A percentile compares a stretch with the other conserved stretches of the same genome.
These are phyloP conservation scores for Leccinum longicurvipes DNA, from an alignment of 768 basidiomycete genomes.

Conservation along the genomic window DNA sequence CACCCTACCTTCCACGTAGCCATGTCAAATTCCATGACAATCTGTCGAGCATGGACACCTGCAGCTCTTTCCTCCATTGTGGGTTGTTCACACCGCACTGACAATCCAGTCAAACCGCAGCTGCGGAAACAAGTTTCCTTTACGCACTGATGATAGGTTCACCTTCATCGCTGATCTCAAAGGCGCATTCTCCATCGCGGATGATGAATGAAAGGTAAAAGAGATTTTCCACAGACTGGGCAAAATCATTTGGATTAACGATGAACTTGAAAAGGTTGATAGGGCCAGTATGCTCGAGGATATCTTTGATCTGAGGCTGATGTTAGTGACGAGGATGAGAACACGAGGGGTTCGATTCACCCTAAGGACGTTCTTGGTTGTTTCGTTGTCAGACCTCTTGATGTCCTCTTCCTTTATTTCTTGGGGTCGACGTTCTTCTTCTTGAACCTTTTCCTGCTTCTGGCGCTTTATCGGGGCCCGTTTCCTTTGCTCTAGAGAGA, in stretches of 20 bases:
- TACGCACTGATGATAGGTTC: slow-evolving; percentile 74
- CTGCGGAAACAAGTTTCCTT: not conserved
- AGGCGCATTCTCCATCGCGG: slow-evolving; percentile 74
- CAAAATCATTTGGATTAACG: slow-evolving; percentile 86
- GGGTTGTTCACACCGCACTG: slow-evolving; percentile 66
- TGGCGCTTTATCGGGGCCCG: slow-evolving; percentile 56
- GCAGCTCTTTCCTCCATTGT: slow-evolving; percentile 58
- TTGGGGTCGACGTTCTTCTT: slow-evolving; percentile 66
- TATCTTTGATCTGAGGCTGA: slow-evolving; percentile 50
- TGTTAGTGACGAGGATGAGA: slow-evolving; percentile 1
- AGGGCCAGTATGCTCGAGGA: slow-evolving; percentile 47
- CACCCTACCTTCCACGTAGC: slow-evolving; percentile 75
- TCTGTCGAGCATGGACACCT: slow-evolving; percentile 73
- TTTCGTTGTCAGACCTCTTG: slow-evolving; percentile 80
- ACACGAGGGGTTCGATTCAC: slow-evolving; percentile 43
- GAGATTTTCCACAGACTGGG: slow-evolving; percentile 93
- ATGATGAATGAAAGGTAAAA: slow-evolving; percentile 95
- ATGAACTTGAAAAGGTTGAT: slow-evolving; percentile 86
- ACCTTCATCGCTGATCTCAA: slow-evolving; percentile 64
- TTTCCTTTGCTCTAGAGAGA: slow-evolving; percentile 83
- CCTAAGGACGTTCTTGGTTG: slow-evolving; percentile 76
- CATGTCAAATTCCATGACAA: slow-evolving; percentile 91
- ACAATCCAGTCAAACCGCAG: not conserved
- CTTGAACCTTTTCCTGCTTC: slow-evolving; percentile 69
- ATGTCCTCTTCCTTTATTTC: slow-evolving; percentile 85